Evolutionary conservation across 352 stramenopile genomes (phyloP), one percentile per base, ranked within the genome.

Genomic region (Peronosclerospora sorghi): DNA sequence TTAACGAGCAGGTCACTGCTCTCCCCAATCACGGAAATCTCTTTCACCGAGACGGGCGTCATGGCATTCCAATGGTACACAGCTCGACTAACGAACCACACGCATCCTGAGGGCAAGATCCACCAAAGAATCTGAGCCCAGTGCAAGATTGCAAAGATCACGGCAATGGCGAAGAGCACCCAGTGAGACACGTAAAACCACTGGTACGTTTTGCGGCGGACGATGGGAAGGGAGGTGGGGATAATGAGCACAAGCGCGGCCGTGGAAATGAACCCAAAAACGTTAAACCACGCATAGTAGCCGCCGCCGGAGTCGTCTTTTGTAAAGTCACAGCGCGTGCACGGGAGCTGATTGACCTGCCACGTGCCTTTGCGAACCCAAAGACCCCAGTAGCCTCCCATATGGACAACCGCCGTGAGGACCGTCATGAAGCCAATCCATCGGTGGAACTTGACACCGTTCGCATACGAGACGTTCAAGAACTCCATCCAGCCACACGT

Each of bases 401-500:
- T 72, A 35, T 83, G 70, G 26, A 80, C 48, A 9, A 80, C 54
- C 0, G 44, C 54, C 8, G 62, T 74, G 35, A 72, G 54, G 30
- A 80, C 67, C 4, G 71, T 78, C 35, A 63, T 66, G 42, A 72
- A 65, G 8, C 71, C 71, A 26, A 80, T 60, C 71, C 71, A 83
- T 46, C 68, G 67, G 36, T 83, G 70, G 30, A 77, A 68, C 50
- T 78, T 77, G 32, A 73, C 55, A 8, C 60, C 70, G 32, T 78
- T 78, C 8, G 57, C 55, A 48, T 77, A 78, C 38, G 71, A 79
- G 23, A 83, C 36, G 45, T 72, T 75, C 39, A 80, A 69, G 41
- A 76, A 80, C 40, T 83, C 71, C 67, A 80, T 80, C 71, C 71
- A 83, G 9, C 62, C 68, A 3, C 53, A 70, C 35, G 76, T 79